phyloP scores from a whole-genome alignment of 192 early-diverging fungal genomes.

The Coemansia sp. region DNA sequence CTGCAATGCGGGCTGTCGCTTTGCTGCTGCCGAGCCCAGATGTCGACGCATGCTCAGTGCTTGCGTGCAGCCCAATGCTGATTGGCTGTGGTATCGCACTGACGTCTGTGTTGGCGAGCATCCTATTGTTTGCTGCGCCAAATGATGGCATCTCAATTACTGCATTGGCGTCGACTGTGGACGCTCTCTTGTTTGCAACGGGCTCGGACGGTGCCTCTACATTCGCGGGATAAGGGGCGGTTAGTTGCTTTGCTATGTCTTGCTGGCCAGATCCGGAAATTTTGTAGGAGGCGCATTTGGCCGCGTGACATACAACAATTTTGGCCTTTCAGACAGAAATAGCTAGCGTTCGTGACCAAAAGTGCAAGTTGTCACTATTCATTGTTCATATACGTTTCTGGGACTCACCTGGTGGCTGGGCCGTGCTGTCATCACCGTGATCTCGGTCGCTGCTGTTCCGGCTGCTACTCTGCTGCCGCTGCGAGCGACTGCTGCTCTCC shows the following conservation, averaged over 20 bases:
- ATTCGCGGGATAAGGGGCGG: neutral
- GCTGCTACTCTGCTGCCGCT: constrained; percentile 8
- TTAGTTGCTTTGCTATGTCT: neutral
- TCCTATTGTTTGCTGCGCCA: neutral
- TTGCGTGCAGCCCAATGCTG: neutral
- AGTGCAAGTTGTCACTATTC: neutral
- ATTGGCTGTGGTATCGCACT: neutral
- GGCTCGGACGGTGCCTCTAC: constrained; percentile 4
- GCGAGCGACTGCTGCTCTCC: neutral
- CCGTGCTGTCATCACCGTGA: constrained; percentile 4
- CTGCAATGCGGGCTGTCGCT: neutral
- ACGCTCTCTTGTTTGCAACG: neutral
- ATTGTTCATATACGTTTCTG: neutral
- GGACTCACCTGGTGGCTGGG: constrained; percentile 11
- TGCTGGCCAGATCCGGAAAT: constrained; percentile 1
- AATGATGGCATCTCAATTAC: constrained; percentile 2
- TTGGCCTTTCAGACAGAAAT: neutral
- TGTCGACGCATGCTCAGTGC: neutral
- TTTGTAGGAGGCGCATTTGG: neutral
- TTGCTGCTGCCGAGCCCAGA: neutral
- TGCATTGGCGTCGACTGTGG: neutral
- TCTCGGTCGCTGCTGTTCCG: constrained; percentile 7
- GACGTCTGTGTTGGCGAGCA: neutral
- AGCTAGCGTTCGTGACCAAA: neutral
- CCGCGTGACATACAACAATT: constrained; percentile 1